Percentiles rank a stretch among this genome's conserved stretches.
Evolutionary conservation across 2,329 filamentous ascomycete genomes (phyloP).

Genomic region (Pseudocercospora macadamiae): DNA sequence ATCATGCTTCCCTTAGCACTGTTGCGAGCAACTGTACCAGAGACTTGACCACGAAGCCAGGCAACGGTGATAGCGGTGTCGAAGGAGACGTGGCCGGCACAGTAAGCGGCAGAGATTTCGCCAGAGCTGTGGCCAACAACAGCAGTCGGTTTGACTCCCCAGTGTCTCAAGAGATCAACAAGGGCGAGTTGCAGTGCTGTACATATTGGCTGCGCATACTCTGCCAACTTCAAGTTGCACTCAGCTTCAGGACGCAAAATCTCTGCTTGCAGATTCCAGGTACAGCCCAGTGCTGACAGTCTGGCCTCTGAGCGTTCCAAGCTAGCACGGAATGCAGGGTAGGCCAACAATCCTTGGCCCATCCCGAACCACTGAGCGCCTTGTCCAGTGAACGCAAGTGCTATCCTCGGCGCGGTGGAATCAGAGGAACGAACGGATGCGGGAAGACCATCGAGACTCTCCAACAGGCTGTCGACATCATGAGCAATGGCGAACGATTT

Average conservation of each 20-base stretch:
- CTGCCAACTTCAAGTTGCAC: constrained; percentile 23
- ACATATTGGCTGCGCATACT: constrained; percentile 47
- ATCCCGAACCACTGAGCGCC: constrained; percentile 27
- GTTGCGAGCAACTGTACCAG: constrained; percentile 10
- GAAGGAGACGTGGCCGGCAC: constrained; percentile 28
- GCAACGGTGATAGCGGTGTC: constrained; percentile 20
- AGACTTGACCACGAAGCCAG: constrained; percentile 26
- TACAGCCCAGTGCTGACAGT: constrained; percentile 21
- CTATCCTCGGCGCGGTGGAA: background rate
- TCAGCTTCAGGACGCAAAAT: constrained; percentile 19
- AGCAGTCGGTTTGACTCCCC: constrained; percentile 24
- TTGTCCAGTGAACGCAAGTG: constrained; percentile 26
- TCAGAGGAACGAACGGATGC: constrained; percentile 7
- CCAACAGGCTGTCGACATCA: background rate
- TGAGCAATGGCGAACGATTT: constrained; percentile 11
- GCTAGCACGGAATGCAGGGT: constrained; percentile 16
- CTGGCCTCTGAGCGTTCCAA: background rate
- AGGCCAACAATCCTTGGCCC: constrained; percentile 25
- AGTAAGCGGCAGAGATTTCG: constrained; percentile 40
- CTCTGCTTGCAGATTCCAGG: constrained; percentile 24
- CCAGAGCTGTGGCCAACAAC: constrained; percentile 38
- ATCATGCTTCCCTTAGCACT: constrained; percentile 37
- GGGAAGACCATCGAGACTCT: background rate
- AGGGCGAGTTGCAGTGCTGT: constrained; percentile 54
- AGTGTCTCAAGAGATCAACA: constrained; percentile 42